A percentile compares a stretch with the other conserved stretches of the same genome.
phyloP scores from a whole-genome alignment of 2,329 filamentous ascomycete species.

The Meredithiella fracta region DNA sequence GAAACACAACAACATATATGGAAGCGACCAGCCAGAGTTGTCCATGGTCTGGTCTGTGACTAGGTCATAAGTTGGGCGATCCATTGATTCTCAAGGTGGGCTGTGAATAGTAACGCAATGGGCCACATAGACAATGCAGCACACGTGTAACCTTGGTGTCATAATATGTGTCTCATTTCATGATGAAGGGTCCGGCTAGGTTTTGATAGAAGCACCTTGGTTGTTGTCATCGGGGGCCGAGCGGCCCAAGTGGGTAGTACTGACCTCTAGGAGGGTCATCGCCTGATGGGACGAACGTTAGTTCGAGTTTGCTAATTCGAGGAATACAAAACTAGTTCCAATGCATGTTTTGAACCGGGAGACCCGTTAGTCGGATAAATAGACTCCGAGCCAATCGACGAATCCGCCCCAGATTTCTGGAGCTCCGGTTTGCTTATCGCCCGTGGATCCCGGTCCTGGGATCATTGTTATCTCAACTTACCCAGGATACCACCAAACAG shows the following conservation, averaged over 20 bases:
- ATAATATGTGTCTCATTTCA: background rate
- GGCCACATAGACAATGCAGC: background rate
- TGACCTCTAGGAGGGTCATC: slow-evolving; percentile 87
- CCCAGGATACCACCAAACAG: slow-evolving; percentile 92
- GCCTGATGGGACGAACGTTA: slow-evolving; percentile 32
- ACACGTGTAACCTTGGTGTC: background rate
- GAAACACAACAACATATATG: background rate
- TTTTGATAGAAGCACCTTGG: background rate
- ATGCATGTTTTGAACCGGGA: background rate
- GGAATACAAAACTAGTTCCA: background rate
- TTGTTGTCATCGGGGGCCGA: background rate
- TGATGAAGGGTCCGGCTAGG: background rate
- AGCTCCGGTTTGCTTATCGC: background rate
- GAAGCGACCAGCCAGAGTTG: background rate
- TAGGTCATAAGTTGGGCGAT: too few species aligned
- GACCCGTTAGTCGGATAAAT: background rate
- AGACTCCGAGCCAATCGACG: background rate
- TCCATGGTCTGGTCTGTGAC: background rate
- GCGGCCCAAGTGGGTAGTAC: background rate
- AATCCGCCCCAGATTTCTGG: background rate
- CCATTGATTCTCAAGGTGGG: background rate
- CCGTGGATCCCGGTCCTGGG: background rate
- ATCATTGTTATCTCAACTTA: slow-evolving; percentile 25
- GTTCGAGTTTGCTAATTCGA: background rate
- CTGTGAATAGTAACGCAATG: background rate